Evolutionary conservation across 2,329 filamentous ascomycete species (phyloP), one percentile per base, ranked within the genome.

Genomic region (Fusarium sp.): DNA sequence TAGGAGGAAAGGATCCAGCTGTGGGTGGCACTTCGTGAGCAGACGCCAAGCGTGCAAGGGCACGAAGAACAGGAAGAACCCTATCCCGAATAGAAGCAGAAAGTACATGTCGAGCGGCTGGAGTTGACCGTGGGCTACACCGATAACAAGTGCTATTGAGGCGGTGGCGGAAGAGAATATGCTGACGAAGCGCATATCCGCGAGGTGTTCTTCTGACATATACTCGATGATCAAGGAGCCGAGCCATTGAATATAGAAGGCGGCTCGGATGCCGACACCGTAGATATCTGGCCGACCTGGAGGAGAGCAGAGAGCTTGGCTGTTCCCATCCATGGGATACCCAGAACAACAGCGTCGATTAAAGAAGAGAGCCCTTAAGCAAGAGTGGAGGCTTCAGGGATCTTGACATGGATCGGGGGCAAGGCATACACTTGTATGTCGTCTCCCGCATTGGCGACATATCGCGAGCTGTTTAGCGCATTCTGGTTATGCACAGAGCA

Each of bases 231-330:
- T n/a, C 13, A 79, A 65, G 27, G 75, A 72, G 9, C 75, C 77
- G 40, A 80, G 73, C 80, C 80, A 82, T 62, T 81, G 78, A 23
- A 77, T 54, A 60, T 81, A 81, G 57, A 81, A 79, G 10, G 75
- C 75, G 23, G 74, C 70, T 6, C 79, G 76, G 54, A 82, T 78
- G 43, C 78, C 79, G 16, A 81, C 57, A 7, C 80, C 79, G 46
- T 81, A 81, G 50, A 80, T 69, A 27, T 76, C 77, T 39, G 78
- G 72, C 18, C 74, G 69, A 15, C 77, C 74, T 30, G 68, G 54
- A 40, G 68, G 57, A 15, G 71, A 64, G 62, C 79, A 81, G 23
- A 73, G 68, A 39, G 27, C 37, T 18, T 56, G 50, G 8, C 27
- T 56, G 44, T 56, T 16, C 6, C 16, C 10, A 47, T 58, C 31